Evolutionary conservation across 2,329 filamentous ascomycete genomes (phyloP).

Genomic region (Colletotrichum sojae): DNA sequence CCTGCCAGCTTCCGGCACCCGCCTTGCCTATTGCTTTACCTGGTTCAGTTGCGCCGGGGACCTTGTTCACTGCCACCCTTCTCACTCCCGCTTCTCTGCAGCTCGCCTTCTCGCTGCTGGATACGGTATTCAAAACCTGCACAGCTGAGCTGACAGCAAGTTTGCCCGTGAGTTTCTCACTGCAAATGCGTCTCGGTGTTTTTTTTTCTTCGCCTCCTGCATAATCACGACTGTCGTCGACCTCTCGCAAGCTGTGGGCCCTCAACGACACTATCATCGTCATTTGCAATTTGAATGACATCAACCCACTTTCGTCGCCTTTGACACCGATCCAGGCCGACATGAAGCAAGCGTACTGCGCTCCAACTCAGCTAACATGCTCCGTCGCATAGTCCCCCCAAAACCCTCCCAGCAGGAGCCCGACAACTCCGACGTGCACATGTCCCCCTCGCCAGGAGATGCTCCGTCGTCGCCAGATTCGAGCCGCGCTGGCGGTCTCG

Average conservation of each 20-base stretch:
- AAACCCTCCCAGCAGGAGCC: constrained; percentile 19
- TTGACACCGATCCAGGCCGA: constrained; percentile 17
- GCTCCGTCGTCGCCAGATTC: constrained; percentile 68
- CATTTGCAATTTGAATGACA: constrained; percentile 26
- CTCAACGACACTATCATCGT: constrained; percentile 16
- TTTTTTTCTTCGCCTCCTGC: background rate
- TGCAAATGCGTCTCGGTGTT: constrained; percentile 1
- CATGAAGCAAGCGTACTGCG: constrained; percentile 28
- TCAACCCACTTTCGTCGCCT: constrained; percentile 1
- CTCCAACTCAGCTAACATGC: constrained; percentile 37
- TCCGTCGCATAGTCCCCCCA: constrained; percentile 37
- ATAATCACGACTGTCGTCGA: constrained; percentile 6
- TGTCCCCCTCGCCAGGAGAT: constrained; percentile 74
- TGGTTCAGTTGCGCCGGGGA: constrained; percentile 34
- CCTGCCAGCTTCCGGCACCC: constrained; percentile 1
- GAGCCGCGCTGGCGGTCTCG: constrained; percentile 69
- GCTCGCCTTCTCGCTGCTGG: constrained; percentile 32
- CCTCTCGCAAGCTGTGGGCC: constrained; percentile 22
- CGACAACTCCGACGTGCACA: constrained; percentile 60
- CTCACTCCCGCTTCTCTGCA: constrained; percentile 33
- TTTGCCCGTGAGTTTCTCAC: constrained; percentile 30
- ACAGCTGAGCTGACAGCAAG: constrained; percentile 24
- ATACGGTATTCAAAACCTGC: constrained; percentile 29
- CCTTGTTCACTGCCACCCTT: constrained; percentile 29
- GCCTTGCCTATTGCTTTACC: constrained; percentile 3